Evolutionary conservation across 805 yeast species (phyloP).

Genomic region (Barnettozyma pratensis): DNA sequence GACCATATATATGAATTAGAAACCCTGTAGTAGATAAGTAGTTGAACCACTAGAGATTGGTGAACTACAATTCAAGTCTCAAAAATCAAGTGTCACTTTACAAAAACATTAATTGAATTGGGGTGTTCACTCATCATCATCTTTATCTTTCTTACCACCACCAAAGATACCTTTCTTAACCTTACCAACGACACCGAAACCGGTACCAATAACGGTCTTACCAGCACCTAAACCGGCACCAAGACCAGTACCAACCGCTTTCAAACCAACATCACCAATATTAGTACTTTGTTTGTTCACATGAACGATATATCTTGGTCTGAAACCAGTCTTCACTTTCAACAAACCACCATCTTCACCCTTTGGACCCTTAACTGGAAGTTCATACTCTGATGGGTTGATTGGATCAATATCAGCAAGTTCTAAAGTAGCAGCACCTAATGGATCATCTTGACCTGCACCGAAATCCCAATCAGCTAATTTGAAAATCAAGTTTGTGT

Average conservation of each 20-base stretch:
- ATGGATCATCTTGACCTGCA: slow-evolving; percentile 73
- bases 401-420: slow-evolving; percentile 59
- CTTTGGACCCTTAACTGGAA: slow-evolving; percentile 41
- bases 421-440: slow-evolving; percentile 61
- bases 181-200: slow-evolving; percentile 38
- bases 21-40: no score
- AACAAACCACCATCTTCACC: slow-evolving; percentile 54
- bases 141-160: slow-evolving; percentile 23
- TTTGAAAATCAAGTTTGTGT: slow-evolving; percentile 50
- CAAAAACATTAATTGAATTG: no score
- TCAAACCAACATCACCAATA: slow-evolving; percentile 45
- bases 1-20: no score
- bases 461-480: slow-evolving; percentile 94
- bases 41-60: no score
- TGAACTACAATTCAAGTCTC: no score
- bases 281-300: slow-evolving; percentile 35
- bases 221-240: slow-evolving; percentile 42
- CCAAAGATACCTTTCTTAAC: slow-evolving; percentile 37
- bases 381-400: slow-evolving; percentile 42
- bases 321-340: slow-evolving; percentile 54
- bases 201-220: slow-evolving; percentile 38
- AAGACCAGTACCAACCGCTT: slow-evolving; percentile 44
- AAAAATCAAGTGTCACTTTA: no score
- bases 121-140: background rate
- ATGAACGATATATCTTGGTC: slow-evolving; percentile 61